These are phyloP conservation scores for Nicotiana tabacum DNA, from an alignment of 257 asterid species.

Conservation along the genomic window DNA sequence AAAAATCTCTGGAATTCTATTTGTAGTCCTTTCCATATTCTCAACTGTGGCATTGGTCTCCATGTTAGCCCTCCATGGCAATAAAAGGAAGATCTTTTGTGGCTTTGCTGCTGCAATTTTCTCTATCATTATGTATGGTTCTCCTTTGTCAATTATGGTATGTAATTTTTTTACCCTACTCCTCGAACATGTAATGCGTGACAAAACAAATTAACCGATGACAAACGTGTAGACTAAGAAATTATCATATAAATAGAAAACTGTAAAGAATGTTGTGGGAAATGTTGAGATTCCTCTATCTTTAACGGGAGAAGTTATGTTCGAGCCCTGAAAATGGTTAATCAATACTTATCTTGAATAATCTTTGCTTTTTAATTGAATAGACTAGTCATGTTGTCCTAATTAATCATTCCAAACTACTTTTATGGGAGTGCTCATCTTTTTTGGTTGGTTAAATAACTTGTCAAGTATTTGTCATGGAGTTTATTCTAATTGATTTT, in stretches of 20 bases:
- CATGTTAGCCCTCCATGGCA: constrained; percentile 36
- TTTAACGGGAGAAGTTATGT: no score
- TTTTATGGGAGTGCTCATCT: neutral
- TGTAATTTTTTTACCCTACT: constrained; percentile 2
- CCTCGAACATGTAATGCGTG: neutral
- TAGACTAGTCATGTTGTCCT: neutral
- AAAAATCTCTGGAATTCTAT: constrained; percentile 46
- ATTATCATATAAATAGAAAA: no score
- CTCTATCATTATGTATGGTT: constrained; percentile 77
- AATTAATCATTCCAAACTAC: neutral
- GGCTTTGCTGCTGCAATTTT: constrained; percentile 60
- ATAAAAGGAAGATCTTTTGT: constrained; percentile 40
- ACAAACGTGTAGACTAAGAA: no score
- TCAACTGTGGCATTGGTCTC: constrained; percentile 51
- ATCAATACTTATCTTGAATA: neutral
- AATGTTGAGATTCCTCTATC: no score
- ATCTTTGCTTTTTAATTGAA: neutral
- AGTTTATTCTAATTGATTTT: neutral
- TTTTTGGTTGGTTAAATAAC: neutral
- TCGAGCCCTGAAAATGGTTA: no score
- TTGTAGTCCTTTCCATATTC: constrained; percentile 39
- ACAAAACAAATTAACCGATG: neutral
- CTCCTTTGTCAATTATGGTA: constrained; percentile 76
- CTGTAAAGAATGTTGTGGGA: no score
- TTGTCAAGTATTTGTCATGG: neutral